A percentile compares a stretch with the other conserved stretches of the same genome.
These are phyloP conservation scores for Parafenestella ontariensis DNA, from an alignment of 2,329 filamentous ascomycete genomes.

Conservation along the genomic window DNA sequence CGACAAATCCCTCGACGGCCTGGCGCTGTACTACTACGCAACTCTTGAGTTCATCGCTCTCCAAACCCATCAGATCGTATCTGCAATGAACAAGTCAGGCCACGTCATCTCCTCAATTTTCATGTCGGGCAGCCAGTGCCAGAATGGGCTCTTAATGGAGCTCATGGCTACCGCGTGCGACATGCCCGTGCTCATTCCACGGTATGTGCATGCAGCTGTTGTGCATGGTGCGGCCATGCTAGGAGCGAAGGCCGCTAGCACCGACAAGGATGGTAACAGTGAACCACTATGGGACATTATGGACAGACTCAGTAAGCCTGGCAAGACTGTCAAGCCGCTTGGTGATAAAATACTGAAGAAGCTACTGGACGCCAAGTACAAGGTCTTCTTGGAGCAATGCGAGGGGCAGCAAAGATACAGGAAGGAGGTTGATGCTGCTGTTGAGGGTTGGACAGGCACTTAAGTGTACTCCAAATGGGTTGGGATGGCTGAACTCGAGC, in stretches of 20 bases:
- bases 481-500: not conserved
- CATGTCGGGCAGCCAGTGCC: constrained; percentile 98
- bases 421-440: constrained; percentile 71
- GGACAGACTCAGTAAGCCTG: constrained; percentile 96
- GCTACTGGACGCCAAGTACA: constrained; percentile 86
- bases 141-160: constrained; percentile 90
- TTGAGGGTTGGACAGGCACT: constrained; percentile 40
- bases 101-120: constrained; percentile 92
- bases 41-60: constrained; percentile 98
- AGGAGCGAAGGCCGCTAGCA: constrained; percentile 93
- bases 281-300: constrained; percentile 96
- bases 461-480: not conserved
- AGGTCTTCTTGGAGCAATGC: constrained; percentile 94
- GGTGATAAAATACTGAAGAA: constrained; percentile 76
- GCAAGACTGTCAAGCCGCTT: constrained; percentile 79
- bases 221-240: constrained; percentile 99
- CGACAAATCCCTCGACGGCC: constrained; percentile 84
- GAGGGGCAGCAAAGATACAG: constrained; percentile 84
- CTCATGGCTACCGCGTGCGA: constrained; percentile 88
- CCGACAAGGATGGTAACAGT: constrained; percentile 75
- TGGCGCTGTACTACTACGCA: constrained; percentile 91
- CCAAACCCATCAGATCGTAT: constrained; percentile 94
- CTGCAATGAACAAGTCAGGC: constrained; percentile 89
- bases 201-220: constrained; percentile 93
- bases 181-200: constrained; percentile 92